Percentiles rank a stretch among this genome's conserved stretches.
These are phyloP conservation scores for Flaveria floridana DNA, from an alignment of 140 eudicot genomes.

Conservation along the genomic window DNA sequence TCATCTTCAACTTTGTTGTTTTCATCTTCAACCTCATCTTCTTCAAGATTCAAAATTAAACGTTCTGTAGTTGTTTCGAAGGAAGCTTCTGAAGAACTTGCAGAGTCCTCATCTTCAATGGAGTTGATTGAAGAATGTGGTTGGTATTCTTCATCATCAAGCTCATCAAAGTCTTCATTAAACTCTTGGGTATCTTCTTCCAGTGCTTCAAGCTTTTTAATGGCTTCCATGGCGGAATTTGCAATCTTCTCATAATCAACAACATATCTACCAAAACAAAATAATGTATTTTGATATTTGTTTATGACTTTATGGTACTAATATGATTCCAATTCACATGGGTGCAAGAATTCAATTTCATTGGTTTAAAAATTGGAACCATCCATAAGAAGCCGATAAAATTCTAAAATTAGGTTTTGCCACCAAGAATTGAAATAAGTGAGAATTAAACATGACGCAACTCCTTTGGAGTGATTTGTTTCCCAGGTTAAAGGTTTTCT, in stretches of 20 bases:
- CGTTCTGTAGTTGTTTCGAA: slow-evolving; percentile 11
- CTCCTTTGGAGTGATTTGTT: no score
- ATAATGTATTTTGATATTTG: not conserved
- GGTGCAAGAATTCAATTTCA: not conserved
- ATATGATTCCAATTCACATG: not conserved
- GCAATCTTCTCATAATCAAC: slow-evolving; percentile 47
- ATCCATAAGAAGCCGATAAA: not conserved
- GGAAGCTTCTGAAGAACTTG: slow-evolving; percentile 25
- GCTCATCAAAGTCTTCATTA: slow-evolving; percentile 29
- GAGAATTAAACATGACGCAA: no score
- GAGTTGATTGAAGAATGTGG: slow-evolving; percentile 29
- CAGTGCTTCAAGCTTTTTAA: slow-evolving; percentile 48
- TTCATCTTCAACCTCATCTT: slow-evolving; percentile 10
- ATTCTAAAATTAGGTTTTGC: not conserved
- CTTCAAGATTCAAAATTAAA: slow-evolving; percentile 20
- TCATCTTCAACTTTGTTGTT: slow-evolving; percentile 15
- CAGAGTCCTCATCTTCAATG: slow-evolving; percentile 32
- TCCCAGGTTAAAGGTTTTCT: no score
- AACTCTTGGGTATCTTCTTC: slow-evolving; percentile 33
- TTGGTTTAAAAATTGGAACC: not conserved
- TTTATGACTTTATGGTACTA: not conserved
- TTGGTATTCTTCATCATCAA: slow-evolving; percentile 36
- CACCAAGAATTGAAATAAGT: not conserved
- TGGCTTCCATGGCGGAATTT: slow-evolving; percentile 45
- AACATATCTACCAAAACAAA: slow-evolving; percentile 35